phyloP scores from a whole-genome alignment of 495 filamentous ascomycete genomes.

The Neurospora sp. region DNA sequence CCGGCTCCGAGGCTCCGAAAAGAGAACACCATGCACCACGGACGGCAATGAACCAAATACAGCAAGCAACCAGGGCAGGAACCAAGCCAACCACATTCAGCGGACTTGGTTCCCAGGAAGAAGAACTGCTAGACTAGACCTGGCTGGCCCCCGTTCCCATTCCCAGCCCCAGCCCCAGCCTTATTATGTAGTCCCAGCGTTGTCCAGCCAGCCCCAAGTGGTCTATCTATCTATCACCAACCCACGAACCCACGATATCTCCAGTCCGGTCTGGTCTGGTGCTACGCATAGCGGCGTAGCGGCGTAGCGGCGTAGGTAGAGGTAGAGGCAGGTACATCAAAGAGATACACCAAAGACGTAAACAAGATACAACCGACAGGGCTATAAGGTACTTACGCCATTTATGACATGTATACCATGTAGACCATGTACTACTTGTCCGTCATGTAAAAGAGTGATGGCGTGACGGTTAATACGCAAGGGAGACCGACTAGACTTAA shows the following conservation, averaged over 20 bases:
- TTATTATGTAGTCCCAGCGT: neutral
- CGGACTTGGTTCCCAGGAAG: neutral
- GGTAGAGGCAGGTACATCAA: neutral
- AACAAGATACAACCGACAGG: neutral
- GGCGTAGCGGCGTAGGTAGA: neutral
- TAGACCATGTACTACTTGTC: neutral
- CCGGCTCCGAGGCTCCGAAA: neutral
- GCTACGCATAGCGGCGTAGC: neutral
- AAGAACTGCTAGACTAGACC: too few relatives aligned
- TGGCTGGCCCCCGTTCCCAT: neutral
- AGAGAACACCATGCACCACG: too few relatives aligned
- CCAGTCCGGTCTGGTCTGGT: neutral
- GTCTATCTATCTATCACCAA: neutral
- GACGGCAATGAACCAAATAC: too few relatives aligned
- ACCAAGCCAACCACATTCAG: too few relatives aligned
- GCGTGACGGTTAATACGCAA: neutral
- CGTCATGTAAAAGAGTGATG: neutral
- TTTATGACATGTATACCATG: neutral
- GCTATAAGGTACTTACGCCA: neutral
- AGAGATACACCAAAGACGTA: neutral
- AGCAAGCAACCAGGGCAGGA: too few relatives aligned
- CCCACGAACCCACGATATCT: neutral
- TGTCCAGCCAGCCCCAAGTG: neutral
- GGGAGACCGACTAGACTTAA: neutral
- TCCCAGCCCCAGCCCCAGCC: neutral